Evolutionary conservation across 2,329 filamentous ascomycete species (phyloP).

Genomic region (Pseudogymnoascus sp.): DNA sequence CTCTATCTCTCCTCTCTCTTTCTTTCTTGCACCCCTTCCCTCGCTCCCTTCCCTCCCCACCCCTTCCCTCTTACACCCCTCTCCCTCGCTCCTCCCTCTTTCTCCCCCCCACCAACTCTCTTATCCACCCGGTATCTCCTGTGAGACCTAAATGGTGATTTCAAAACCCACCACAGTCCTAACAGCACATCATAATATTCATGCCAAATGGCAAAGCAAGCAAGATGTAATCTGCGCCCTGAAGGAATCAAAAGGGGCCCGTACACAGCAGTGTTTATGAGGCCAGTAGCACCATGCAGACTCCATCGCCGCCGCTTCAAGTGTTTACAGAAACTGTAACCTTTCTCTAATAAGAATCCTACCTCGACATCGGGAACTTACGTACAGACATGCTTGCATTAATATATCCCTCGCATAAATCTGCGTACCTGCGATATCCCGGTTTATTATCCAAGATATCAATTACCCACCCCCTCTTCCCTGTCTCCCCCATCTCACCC

Average conservation of each 20-base stretch:
- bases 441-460: constrained; percentile 8
- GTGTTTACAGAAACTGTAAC: not conserved
- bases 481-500: not conserved
- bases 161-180: no score
- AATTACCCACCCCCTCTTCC: constrained; percentile 11
- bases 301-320: not conserved
- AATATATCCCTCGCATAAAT: not conserved
- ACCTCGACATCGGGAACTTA: not conserved
- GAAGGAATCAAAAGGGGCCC: not conserved
- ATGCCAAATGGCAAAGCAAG: not conserved
- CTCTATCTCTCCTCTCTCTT: no score
- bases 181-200: not conserved
- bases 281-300: not conserved
- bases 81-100: no score
- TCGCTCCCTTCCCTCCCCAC: no score
- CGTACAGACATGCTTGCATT: not conserved
- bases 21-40: no score
- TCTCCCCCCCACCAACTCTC: no score
- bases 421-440: not conserved
- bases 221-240: not conserved
- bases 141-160: no score
- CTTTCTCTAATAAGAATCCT: not conserved
- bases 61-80: no score
- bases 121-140: no score
- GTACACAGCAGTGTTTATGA: not conserved